Evolutionary conservation across 31 red algal species (phyloP).

Genomic region (Asparagopsis taxiformis): DNA sequence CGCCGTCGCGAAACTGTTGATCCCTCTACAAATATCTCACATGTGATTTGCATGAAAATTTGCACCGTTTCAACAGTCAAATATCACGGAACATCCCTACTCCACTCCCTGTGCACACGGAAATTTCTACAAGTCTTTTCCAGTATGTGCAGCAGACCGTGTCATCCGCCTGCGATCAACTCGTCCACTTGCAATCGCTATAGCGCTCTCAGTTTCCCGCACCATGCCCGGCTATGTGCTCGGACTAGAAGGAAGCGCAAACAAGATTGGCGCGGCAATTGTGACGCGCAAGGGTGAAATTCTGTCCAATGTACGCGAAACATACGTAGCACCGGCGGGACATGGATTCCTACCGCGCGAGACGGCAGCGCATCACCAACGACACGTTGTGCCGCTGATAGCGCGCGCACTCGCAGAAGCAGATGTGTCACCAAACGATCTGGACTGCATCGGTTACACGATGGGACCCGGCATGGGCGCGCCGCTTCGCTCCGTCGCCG

Average conservation of each 20-base stretch:
- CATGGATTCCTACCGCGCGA: slow-evolving; percentile 93
- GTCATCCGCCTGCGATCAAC: neutral
- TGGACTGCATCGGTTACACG: slow-evolving; percentile 85
- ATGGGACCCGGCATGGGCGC: slow-evolving; percentile 99
- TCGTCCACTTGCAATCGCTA: neutral
- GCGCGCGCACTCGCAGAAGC: slow-evolving; percentile 65
- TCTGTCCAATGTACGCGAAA: slow-evolving; percentile 91
- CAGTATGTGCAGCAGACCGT: too few species aligned
- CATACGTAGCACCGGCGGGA: slow-evolving; percentile 84
- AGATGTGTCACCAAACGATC: slow-evolving; percentile 39
- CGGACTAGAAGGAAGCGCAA: slow-evolving; percentile 97
- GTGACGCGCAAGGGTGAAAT: slow-evolving; percentile 74
- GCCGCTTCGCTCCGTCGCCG: slow-evolving; percentile 84
- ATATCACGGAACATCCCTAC: too few species aligned
- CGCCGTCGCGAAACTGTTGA: too few species aligned
- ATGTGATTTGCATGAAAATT: too few species aligned
- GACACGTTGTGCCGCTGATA: slow-evolving; percentile 77
- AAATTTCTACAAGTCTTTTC: too few species aligned
- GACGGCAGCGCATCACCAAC: slow-evolving; percentile 93
- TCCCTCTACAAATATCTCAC: too few species aligned
- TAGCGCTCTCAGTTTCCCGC: slow-evolving; percentile 2
- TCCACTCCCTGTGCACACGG: too few species aligned
- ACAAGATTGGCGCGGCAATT: slow-evolving; percentile 98
- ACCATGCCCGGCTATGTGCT: slow-evolving; percentile 29
- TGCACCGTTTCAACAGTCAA: too few species aligned